These are phyloP conservation scores for Saccharomycopsis selenospora DNA, from an alignment of 805 yeast species.

Conservation along the genomic window DNA sequence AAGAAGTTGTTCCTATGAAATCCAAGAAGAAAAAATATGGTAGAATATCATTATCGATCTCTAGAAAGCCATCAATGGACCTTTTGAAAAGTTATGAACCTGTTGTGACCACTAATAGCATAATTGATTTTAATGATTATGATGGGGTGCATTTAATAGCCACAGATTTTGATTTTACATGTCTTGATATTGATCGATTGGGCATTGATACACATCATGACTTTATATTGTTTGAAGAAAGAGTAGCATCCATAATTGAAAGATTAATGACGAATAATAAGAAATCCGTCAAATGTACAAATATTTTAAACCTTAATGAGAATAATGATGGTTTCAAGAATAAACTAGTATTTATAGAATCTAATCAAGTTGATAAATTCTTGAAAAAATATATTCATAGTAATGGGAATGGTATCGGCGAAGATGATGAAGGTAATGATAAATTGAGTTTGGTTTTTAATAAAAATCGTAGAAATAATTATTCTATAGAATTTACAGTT, in stretches of 20 bases:
- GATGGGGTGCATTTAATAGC: not conserved
- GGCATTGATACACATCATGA: not conserved
- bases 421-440: not conserved
- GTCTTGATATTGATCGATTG: not conserved
- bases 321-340: not conserved
- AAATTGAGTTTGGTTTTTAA: not conserved
- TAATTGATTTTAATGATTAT: not conserved
- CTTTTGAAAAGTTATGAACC: not conserved
- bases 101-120: not conserved
- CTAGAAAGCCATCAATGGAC: not conserved
- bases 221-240: not conserved
- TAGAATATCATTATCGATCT: constrained; percentile 1
- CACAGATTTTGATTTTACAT: not conserved
- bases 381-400: not conserved
- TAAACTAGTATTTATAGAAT: not conserved
- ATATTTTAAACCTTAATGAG: not conserved
- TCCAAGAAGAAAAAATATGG: not conserved
- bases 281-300: not conserved
- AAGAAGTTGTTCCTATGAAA: too few relatives aligned
- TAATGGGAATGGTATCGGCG: not conserved
- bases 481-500: constrained; percentile 1
- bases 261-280: not conserved
- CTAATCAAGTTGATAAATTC: not conserved
- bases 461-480: not conserved
- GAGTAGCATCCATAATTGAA: not conserved